phyloP scores from a whole-genome alignment of 768 basidiomycete genomes.

The Phlebiopsis gigantea region DNA sequence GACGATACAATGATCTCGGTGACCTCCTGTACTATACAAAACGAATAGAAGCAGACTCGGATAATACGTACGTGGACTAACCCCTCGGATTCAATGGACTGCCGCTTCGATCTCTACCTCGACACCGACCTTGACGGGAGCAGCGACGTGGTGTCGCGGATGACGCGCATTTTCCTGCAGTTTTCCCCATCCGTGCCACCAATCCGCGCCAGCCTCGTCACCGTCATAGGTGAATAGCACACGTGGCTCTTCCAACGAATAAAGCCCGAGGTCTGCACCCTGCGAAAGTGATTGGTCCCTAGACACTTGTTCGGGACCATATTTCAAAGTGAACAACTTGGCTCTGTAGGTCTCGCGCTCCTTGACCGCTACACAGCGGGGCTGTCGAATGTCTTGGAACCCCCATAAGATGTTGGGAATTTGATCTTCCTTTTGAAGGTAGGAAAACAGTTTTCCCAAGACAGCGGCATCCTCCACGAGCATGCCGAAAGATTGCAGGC shows the following conservation, averaged over 20 bases:
- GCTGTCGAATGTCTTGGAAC: slow-evolving; percentile 30
- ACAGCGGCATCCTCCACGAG: slow-evolving; percentile 36
- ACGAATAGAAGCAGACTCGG: too few species aligned
- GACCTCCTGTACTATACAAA: too few species aligned
- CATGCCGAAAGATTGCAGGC: slow-evolving; percentile 30
- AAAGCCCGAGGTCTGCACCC: slow-evolving; percentile 19
- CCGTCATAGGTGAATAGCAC: slow-evolving; percentile 30
- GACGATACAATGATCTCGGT: too few species aligned
- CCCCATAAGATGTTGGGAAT: slow-evolving; percentile 29
- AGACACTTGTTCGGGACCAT: slow-evolving; percentile 14
- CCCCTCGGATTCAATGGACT: not conserved
- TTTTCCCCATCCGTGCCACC: slow-evolving; percentile 33
- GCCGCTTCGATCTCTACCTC: slow-evolving; percentile 8
- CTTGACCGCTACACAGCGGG: slow-evolving; percentile 14
- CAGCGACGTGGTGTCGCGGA: not conserved
- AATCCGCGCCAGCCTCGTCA: slow-evolving; percentile 32
- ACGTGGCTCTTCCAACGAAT: slow-evolving; percentile 27
- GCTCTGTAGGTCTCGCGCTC: slow-evolving; percentile 6
- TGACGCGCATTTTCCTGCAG: slow-evolving; percentile 21
- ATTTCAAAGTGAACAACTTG: slow-evolving; percentile 14
- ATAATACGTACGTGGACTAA: not conserved
- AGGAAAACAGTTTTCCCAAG: slow-evolving; percentile 34
- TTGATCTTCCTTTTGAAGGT: slow-evolving; percentile 25
- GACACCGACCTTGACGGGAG: slow-evolving; percentile 3
- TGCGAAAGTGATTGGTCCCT: slow-evolving; percentile 25